Conservation (phyloP, 116 monocot genomes). For the Posidonia oceanica region DNA sequence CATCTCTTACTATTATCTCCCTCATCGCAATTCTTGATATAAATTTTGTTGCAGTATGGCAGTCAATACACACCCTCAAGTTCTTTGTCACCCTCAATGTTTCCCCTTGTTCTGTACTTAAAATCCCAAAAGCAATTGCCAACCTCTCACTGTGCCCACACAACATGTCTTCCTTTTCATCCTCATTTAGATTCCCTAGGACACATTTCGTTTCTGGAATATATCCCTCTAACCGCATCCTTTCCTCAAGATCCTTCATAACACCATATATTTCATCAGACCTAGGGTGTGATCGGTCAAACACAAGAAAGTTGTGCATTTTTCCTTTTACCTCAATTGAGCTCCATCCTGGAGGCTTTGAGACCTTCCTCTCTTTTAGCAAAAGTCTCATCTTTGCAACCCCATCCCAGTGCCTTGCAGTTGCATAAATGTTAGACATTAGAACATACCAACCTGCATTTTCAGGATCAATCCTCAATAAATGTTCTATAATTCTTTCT, state of each 20-base stretch:
- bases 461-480: constrained; percentile 22
- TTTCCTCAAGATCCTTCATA: constrained; percentile 23
- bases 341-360: constrained; percentile 33
- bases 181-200: constrained; percentile 19
- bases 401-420: constrained; percentile 16
- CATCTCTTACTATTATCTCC: constrained; percentile 32
- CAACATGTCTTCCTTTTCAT: constrained; percentile 27
- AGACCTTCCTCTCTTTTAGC: constrained; percentile 25
- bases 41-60: constrained; percentile 21
- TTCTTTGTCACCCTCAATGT: constrained; percentile 28
- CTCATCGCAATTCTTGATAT: constrained; percentile 19
- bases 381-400: constrained; percentile 28
- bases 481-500: constrained; percentile 16
- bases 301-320: constrained; percentile 23
- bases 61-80: constrained; percentile 26
- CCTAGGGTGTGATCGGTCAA: constrained; percentile 30
- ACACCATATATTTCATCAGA: constrained; percentile 22
- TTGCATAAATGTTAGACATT: constrained; percentile 46
- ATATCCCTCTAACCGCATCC: constrained; percentile 22
- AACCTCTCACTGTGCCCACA: constrained; percentile 44
- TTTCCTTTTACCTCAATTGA: constrained; percentile 24
- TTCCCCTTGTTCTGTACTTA: constrained; percentile 17
- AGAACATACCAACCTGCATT: constrained; percentile 40
- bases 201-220: constrained; percentile 29
- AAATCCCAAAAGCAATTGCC: constrained; percentile 37